These are phyloP conservation scores for Boletus edulis DNA, from an alignment of 768 basidiomycete genomes.

Conservation along the genomic window DNA sequence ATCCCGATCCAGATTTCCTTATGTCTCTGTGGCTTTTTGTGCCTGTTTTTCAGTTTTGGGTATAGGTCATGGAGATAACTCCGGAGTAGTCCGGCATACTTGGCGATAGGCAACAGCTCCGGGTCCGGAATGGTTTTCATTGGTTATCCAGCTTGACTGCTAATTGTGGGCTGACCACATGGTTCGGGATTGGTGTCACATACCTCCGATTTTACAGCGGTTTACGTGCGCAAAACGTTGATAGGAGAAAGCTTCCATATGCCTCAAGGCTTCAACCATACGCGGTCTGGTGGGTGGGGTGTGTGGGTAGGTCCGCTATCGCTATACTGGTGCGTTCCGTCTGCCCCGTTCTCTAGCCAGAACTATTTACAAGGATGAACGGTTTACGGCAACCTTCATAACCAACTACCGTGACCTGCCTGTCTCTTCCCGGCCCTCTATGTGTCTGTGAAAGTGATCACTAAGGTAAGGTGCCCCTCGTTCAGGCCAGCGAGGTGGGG, in stretches of 20 bases:
- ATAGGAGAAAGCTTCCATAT: slow-evolving; percentile 46
- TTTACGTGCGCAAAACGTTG: slow-evolving; percentile 45
- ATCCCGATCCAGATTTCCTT: slow-evolving; percentile 39
- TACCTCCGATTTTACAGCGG: slow-evolving; percentile 49
- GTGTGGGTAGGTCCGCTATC: slow-evolving; percentile 20
- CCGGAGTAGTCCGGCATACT: slow-evolving; percentile 33
- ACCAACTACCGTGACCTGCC: slow-evolving; percentile 35
- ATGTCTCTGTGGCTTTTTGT: slow-evolving; percentile 34
- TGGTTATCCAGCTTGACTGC: slow-evolving; percentile 33
- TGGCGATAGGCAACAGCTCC: slow-evolving; percentile 34
- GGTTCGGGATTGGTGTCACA: slow-evolving; percentile 41
- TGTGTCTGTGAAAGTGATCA: slow-evolving; percentile 24
- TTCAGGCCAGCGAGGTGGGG: slow-evolving; percentile 18
- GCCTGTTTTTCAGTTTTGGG: slow-evolving; percentile 31
- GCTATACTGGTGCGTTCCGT: slow-evolving; percentile 34
- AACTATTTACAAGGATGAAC: slow-evolving; percentile 21
- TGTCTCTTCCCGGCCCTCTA: slow-evolving; percentile 46
- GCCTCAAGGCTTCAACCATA: slow-evolving; percentile 38
- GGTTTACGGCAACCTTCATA: slow-evolving; percentile 36
- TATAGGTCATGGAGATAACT: no score
- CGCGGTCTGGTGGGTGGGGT: slow-evolving; percentile 40
- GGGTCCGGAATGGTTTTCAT: slow-evolving; percentile 39
- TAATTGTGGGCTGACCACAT: slow-evolving; percentile 40
- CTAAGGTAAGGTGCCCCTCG: background rate
- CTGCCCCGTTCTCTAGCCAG: background rate